Percentiles rank a stretch among this genome's conserved stretches.
Evolutionary conservation across 2,329 filamentous ascomycete species (phyloP).

Genomic region (Verticillium albo-atrum): DNA sequence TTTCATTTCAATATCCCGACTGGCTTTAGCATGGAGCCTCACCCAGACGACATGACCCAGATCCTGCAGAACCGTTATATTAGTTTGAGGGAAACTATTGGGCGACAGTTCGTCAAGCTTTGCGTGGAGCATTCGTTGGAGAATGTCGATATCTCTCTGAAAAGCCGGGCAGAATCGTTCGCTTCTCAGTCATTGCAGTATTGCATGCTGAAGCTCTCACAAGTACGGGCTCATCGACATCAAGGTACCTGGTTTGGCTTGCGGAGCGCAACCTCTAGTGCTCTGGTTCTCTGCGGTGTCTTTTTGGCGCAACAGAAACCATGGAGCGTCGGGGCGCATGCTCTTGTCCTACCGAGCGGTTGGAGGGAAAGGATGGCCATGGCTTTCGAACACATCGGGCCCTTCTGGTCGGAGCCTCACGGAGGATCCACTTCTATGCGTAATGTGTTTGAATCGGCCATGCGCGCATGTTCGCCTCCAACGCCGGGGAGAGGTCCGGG

Average conservation of each 20-base stretch:
- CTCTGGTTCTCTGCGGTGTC: background rate
- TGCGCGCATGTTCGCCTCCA: background rate
- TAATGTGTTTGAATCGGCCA: background rate
- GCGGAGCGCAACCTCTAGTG: background rate
- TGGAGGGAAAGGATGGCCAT: background rate
- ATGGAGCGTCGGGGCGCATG: background rate
- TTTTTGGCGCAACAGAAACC: background rate
- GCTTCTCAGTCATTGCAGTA: slow-evolving; percentile 7
- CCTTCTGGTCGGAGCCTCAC: background rate
- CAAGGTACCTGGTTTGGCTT: background rate
- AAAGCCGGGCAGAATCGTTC: slow-evolving; percentile 1
- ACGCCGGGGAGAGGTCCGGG: too few relatives aligned
- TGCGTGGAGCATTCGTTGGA: slow-evolving; percentile 8
- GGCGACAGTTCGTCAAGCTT: slow-evolving; percentile 7
- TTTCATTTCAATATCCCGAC: slow-evolving; percentile 8
- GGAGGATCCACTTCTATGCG: background rate
- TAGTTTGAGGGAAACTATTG: slow-evolving; percentile 3
- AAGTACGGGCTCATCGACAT: background rate
- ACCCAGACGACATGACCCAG: slow-evolving; percentile 9
- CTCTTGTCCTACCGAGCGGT: background rate
- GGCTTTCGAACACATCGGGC: background rate
- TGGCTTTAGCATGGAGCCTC: slow-evolving; percentile 1
- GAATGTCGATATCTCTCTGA: background rate
- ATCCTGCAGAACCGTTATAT: slow-evolving; percentile 6
- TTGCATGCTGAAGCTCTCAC: slow-evolving; percentile 3